Evolutionary conservation across 176 grass and related monocot species (phyloP).

Genomic region (Leersia perrieri): DNA sequence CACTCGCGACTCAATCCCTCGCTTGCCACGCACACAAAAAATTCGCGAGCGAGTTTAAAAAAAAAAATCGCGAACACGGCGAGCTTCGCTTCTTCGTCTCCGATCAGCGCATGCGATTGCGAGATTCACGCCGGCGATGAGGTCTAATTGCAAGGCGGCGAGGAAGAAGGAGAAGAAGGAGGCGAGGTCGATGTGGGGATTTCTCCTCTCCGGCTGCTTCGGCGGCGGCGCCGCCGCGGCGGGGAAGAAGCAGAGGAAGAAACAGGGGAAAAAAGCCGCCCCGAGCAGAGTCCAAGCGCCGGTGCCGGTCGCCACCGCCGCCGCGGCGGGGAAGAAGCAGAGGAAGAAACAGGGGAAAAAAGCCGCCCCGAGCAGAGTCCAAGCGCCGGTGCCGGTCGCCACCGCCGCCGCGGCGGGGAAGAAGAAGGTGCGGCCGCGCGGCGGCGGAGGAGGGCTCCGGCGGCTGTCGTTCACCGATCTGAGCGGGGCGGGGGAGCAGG

Average conservation of each 20-base stretch:
- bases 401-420: no score
- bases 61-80: neutral
- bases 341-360: no score
- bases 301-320: no score
- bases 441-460: constrained; percentile 7
- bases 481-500: constrained; percentile 55
- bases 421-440: constrained; percentile 30
- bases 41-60: no score
- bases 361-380: no score
- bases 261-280: no score
- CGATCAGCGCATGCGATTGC: neutral
- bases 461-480: constrained; percentile 65
- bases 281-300: no score
- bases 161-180: neutral
- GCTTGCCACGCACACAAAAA: neutral
- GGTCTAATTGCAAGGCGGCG: neutral
- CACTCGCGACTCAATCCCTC: neutral
- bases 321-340: no score
- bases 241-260: neutral
- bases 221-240: neutral
- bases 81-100: no score
- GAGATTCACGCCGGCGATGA: neutral
- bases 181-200: constrained; percentile 34
- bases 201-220: constrained; percentile 30
- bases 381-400: no score